Evolutionary conservation across 768 basidiomycete genomes (phyloP).

Genomic region (Pleurotus eryngii): DNA sequence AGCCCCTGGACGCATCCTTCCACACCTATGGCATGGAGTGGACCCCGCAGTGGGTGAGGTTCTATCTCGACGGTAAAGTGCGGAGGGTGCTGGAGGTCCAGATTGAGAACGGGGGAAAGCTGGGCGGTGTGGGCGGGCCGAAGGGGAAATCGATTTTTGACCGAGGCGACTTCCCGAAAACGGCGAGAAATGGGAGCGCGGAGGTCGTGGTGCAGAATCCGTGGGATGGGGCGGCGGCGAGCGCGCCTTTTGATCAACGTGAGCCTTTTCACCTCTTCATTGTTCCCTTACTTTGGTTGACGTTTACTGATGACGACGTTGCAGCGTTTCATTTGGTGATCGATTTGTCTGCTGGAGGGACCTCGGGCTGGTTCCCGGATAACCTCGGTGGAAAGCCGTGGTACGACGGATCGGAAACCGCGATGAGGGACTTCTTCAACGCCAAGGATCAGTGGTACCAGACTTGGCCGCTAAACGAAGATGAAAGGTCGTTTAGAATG

Average conservation of each 20-base stretch:
- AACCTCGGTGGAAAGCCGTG: constrained; percentile 71
- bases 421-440: constrained; percentile 68
- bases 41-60: constrained; percentile 64
- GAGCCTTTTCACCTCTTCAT: constrained; percentile 18
- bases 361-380: constrained; percentile 89
- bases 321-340: constrained; percentile 77
- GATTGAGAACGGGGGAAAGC: constrained; percentile 41
- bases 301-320: background rate
- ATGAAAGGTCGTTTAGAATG: constrained; percentile 70
- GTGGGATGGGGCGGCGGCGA: constrained; percentile 53
- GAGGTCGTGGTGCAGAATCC: constrained; percentile 56
- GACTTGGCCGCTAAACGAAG: constrained; percentile 63
- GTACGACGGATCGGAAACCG: constrained; percentile 62
- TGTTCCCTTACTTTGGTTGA: background rate
- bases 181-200: constrained; percentile 54
- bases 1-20: constrained; percentile 52
- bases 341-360: constrained; percentile 75
- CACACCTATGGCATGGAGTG: constrained; percentile 81
- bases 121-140: constrained; percentile 34
- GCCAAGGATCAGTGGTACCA: constrained; percentile 60
- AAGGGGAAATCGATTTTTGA: background rate
- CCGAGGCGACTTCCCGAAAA: constrained; percentile 57
- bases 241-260: constrained; percentile 84
- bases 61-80: constrained; percentile 74
- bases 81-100: constrained; percentile 56